A percentile compares a stretch with the other conserved stretches of the same genome.
Evolutionary conservation across 768 basidiomycete species (phyloP).

Genomic region (Leccinum boreale): DNA sequence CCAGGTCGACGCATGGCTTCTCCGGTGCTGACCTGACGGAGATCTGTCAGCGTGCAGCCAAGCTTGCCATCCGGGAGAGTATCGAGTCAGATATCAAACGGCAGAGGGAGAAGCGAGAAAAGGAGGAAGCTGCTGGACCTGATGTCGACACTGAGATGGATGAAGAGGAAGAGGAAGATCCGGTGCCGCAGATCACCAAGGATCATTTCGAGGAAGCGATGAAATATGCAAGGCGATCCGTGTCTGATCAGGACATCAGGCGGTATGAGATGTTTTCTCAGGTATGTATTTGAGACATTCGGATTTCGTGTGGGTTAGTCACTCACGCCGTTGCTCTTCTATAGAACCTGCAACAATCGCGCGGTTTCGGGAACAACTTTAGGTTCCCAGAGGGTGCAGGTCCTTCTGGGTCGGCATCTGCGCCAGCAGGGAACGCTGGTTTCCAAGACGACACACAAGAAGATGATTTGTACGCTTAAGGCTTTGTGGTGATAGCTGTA

Average conservation of each 20-base stretch:
- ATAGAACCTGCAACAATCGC: conserved; percentile 80
- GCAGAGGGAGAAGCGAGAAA: conserved; percentile 75
- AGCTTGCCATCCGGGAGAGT: conserved; percentile 92
- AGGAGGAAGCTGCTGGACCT: conserved; percentile 63
- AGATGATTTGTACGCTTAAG: conserved; percentile 86
- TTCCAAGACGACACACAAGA: conserved; percentile 86
- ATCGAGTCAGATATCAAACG: conserved; percentile 88
- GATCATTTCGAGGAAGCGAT: conserved; percentile 99
- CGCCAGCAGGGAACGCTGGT: conserved; percentile 63
- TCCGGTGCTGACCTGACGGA: conserved; percentile 99
- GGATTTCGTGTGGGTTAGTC: background rate
- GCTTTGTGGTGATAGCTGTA: background rate
- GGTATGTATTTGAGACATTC: conserved; percentile 38
- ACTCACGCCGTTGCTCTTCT: background rate
- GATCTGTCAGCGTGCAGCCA: conserved; percentile 96
- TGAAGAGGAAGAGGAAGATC: conserved; percentile 73
- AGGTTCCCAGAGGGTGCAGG: conserved; percentile 88
- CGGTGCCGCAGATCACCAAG: conserved; percentile 83
- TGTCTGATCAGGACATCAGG: conserved; percentile 94
- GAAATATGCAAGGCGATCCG: conserved; percentile 95
- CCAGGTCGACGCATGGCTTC: conserved; percentile 94
- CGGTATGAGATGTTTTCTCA: conserved; percentile 99
- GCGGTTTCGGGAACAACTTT: conserved; percentile 93
- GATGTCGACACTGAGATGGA: conserved; percentile 74
- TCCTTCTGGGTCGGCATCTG: conserved; percentile 33